A percentile compares a stretch with the other conserved stretches of the same genome.
Conservation (phyloP, 202 grass and related monocot species). For the Musa balbisiana region DNA sequence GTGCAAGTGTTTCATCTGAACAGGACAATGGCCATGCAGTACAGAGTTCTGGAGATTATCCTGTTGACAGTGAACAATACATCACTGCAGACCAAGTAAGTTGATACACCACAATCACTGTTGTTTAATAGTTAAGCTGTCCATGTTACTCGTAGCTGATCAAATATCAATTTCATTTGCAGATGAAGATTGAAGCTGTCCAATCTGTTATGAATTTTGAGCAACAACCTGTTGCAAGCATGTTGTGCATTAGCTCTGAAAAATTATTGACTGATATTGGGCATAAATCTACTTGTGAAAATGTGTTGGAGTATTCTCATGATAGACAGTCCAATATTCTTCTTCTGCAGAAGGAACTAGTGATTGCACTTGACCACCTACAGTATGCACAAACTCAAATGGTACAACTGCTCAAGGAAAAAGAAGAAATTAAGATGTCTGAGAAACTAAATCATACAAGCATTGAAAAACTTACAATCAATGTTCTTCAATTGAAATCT, state of each 20-base stretch:
- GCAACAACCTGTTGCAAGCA: neutral
- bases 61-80: conserved; percentile 33
- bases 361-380: conserved; percentile 37
- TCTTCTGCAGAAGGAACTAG: conserved; percentile 47
- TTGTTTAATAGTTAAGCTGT: conserved; percentile 54
- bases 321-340: conserved; percentile 12
- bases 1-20: conserved; percentile 25
- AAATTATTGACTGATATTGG: neutral
- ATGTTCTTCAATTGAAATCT: conserved; percentile 53
- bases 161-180: neutral
- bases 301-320: neutral
- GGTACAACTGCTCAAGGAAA: conserved; percentile 37
- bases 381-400: conserved; percentile 42
- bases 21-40: conserved; percentile 7
- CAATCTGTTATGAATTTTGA: neutral
- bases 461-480: conserved; percentile 32
- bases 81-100: conserved; percentile 61
- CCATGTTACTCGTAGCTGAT: neutral
- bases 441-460: conserved; percentile 32
- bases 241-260: neutral
- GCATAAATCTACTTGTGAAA: neutral
- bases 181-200: conserved; percentile 17
- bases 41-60: neutral
- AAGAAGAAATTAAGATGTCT: conserved; percentile 27
- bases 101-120: conserved; percentile 45